Evolutionary conservation across 768 basidiomycete genomes (phyloP).

Genomic region (Crepidotus variabilis): DNA sequence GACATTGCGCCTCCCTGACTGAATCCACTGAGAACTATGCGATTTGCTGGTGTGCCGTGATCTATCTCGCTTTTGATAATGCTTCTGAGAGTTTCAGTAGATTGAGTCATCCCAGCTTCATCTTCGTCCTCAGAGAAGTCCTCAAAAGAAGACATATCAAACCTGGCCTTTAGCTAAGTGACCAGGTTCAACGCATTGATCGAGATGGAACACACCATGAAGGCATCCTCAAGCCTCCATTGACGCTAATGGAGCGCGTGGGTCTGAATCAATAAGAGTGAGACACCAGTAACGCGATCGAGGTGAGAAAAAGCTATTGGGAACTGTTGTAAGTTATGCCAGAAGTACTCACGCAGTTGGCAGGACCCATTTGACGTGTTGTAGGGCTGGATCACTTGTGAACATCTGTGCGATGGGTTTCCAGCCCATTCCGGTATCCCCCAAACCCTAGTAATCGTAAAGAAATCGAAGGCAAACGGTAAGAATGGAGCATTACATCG

Average conservation of each 20-base stretch:
- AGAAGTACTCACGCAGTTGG: conserved; percentile 65
- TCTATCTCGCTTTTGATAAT: conserved; percentile 36
- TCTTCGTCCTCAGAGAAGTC: conserved; percentile 14
- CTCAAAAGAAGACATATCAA: conserved; percentile 8
- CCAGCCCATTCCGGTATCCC: conserved; percentile 76
- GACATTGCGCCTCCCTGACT: conserved; percentile 45
- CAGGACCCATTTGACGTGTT: conserved; percentile 86
- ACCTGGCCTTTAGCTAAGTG: not conserved
- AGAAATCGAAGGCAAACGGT: not conserved
- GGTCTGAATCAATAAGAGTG: not conserved
- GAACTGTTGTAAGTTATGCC: not conserved
- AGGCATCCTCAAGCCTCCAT: conserved; percentile 7
- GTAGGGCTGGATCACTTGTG: conserved; percentile 44
- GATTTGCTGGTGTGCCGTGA: conserved; percentile 33
- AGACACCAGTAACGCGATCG: not conserved
- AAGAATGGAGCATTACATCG: no score
- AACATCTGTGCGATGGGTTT: conserved; percentile 71
- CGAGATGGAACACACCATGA: conserved; percentile 5
- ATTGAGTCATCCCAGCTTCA: conserved; percentile 38
- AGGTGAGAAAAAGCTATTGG: not conserved
- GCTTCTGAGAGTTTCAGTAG: conserved; percentile 29
- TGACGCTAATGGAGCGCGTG: conserved; percentile 4
- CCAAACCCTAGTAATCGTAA: conserved; percentile 52
- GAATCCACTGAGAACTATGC: conserved; percentile 48
- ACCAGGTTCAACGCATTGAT: not conserved